Percentiles rank a stretch among this genome's conserved stretches.
These are phyloP conservation scores for Tetracladium setigerum DNA, from an alignment of 495 filamentous ascomycete species.

Conservation along the genomic window DNA sequence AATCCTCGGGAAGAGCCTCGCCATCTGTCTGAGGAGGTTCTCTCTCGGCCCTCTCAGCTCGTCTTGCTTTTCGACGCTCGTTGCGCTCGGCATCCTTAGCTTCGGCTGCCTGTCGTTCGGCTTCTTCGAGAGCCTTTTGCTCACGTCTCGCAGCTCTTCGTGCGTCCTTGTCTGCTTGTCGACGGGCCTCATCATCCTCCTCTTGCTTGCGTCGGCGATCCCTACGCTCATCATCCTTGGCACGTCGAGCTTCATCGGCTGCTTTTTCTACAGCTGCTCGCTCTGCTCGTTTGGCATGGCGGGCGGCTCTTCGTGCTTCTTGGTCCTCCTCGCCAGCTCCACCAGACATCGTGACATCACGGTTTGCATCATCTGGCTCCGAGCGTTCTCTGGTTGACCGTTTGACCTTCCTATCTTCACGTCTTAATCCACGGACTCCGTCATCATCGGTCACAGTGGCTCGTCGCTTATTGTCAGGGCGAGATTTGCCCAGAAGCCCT, in stretches of 20 bases:
- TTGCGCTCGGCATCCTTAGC: constrained; percentile 21
- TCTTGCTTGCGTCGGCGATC: constrained; percentile 23
- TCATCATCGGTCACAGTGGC: constrained; percentile 22
- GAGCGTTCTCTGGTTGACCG: constrained; percentile 14
- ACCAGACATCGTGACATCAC: constrained; percentile 25
- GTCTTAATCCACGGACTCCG: constrained; percentile 29
- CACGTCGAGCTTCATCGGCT: constrained; percentile 43
- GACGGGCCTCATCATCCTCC: constrained; percentile 32
- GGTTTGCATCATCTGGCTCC: background rate
- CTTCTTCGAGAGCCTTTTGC: constrained; percentile 27
- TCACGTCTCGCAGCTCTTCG: constrained; percentile 35
- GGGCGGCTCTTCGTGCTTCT: constrained; percentile 45
- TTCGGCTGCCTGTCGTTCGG: constrained; percentile 22
- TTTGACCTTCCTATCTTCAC: constrained; percentile 23
- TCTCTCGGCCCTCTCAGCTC: constrained; percentile 12
- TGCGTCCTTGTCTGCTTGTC: constrained; percentile 42
- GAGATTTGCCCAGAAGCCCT: constrained; percentile 17
- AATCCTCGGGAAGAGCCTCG: constrained; percentile 11
- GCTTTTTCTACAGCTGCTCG: constrained; percentile 24
- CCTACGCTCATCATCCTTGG: constrained; percentile 33
- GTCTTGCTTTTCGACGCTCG: constrained; percentile 16
- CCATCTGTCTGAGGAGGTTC: constrained; percentile 17
- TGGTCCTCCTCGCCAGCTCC: constrained; percentile 36
- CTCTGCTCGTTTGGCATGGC: constrained; percentile 39
- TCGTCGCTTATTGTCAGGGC: constrained; percentile 20